These are phyloP conservation scores for Cyclotella distinguenda DNA, from an alignment of 108 stramenopile genomes.

Conservation along the genomic window DNA sequence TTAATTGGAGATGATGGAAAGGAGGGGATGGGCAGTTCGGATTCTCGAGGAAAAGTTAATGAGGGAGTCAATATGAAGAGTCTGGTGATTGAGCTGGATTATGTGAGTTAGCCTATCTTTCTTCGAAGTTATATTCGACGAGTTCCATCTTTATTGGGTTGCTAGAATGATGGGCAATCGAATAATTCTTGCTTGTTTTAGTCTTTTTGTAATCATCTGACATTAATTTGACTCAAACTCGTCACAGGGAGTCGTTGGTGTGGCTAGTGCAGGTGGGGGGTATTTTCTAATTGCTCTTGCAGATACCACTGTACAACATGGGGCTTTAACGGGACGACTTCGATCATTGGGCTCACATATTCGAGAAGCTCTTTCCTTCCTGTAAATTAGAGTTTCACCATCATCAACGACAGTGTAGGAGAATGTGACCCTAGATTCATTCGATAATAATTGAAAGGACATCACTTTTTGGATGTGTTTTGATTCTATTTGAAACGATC, in stretches of 20 bases:
- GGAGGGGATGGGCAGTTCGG: conserved; percentile 14
- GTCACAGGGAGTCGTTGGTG: conserved; percentile 57
- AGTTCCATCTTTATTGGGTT: no score
- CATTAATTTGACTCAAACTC: background rate
- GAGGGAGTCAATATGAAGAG: conserved; percentile 50
- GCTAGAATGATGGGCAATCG: no score
- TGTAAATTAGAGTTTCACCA: no score
- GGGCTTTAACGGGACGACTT: conserved; percentile 69
- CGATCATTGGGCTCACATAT: conserved; percentile 66
- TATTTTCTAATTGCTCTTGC: conserved; percentile 81
- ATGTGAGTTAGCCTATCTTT: conserved; percentile 26
- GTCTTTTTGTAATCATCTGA: background rate
- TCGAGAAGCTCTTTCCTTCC: conserved; percentile 70
- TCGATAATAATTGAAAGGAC: no score
- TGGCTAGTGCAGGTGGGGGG: conserved; percentile 59
- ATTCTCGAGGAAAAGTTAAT: no score
- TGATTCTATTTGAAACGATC: background rate
- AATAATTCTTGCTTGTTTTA: background rate
- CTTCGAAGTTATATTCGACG: background rate
- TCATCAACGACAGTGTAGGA: no score
- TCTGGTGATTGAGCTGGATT: conserved; percentile 46
- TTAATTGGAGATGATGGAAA: conserved; percentile 11
- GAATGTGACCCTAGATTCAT: no score
- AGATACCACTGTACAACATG: conserved; percentile 60
- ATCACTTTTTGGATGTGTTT: background rate